phyloP scores from a whole-genome alignment of 2,329 filamentous ascomycete genomes.

The Colletotrichum scovillei region DNA sequence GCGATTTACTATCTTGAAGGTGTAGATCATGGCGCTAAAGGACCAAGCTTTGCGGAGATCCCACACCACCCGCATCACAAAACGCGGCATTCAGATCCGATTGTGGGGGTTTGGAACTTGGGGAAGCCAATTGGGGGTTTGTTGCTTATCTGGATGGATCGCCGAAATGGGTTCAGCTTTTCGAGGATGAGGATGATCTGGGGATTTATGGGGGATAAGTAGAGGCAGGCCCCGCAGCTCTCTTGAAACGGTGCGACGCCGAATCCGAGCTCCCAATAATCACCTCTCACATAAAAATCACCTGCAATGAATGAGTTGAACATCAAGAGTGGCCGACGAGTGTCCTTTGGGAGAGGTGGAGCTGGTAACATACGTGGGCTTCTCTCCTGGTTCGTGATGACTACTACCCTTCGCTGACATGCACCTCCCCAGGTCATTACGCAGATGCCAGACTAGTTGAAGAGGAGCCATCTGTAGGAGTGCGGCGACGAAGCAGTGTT shows the following conservation, averaged over 20 bases:
- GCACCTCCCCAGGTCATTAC: slow-evolving; percentile 5
- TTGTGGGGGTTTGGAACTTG: background rate
- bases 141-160: background rate
- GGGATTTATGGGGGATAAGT: background rate
- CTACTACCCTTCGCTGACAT: background rate
- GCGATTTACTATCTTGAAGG: background rate
- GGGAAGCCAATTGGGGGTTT: background rate
- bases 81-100: background rate
- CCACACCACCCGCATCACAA: background rate
- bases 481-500: slow-evolving; percentile 8
- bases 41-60: slow-evolving; percentile 8
- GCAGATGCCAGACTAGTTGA: slow-evolving; percentile 1
- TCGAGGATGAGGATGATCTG: background rate
- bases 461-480: no score
- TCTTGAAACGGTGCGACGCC: no score
- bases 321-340: slow-evolving; percentile 10
- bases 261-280: background rate
- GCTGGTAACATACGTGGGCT: slow-evolving; percentile 25
- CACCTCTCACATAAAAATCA: background rate
- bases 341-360: slow-evolving; percentile 17
- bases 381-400: background rate
- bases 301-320: slow-evolving; percentile 13
- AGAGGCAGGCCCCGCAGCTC: background rate
- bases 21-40: slow-evolving; percentile 13
- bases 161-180: background rate